Evolutionary conservation across 805 yeast species (phyloP).

Genomic region (Yarrowia alimentaria): DNA sequence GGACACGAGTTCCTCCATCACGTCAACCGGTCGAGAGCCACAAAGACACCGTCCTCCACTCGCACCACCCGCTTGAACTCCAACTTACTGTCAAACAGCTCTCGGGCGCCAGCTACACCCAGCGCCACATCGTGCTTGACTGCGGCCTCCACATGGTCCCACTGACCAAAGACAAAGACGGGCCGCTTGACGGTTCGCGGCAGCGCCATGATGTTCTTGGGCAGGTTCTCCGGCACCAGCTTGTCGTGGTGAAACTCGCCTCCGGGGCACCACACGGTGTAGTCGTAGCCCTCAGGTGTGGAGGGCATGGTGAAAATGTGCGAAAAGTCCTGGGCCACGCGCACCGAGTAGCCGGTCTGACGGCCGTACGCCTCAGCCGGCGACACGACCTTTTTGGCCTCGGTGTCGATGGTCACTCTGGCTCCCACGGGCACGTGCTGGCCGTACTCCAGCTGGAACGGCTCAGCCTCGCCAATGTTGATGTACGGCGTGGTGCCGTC

Average conservation of each 20-base stretch:
- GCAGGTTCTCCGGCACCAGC: constrained; percentile 30
- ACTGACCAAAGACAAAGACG: constrained; percentile 62
- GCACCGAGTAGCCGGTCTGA: constrained; percentile 61
- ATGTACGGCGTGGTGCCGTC: constrained; percentile 62
- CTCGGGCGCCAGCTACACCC: constrained; percentile 54
- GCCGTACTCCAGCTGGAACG: constrained; percentile 52
- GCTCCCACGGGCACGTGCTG: constrained; percentile 72
- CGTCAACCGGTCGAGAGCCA: constrained; percentile 36
- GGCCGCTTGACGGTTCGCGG: constrained; percentile 37
- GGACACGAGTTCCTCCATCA: too few species aligned
- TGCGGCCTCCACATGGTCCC: constrained; percentile 54
- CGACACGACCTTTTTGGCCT: constrained; percentile 61
- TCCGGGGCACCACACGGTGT: constrained; percentile 61
- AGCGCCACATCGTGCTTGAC: constrained; percentile 53
- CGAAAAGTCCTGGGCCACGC: constrained; percentile 61
- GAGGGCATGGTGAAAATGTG: constrained; percentile 69
- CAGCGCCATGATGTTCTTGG: constrained; percentile 32
- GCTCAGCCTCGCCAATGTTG: constrained; percentile 64
- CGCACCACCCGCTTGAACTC: constrained; percentile 55
- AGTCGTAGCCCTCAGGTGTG: constrained; percentile 65
- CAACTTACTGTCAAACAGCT: constrained; percentile 67
- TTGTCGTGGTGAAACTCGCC: constrained; percentile 51
- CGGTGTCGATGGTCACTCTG: constrained; percentile 74
- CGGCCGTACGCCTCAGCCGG: constrained; percentile 62
- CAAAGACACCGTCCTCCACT: constrained; percentile 69